Evolutionary conservation across 352 stramenopile species (phyloP).

Genomic region (Phytophthora lateralis): DNA sequence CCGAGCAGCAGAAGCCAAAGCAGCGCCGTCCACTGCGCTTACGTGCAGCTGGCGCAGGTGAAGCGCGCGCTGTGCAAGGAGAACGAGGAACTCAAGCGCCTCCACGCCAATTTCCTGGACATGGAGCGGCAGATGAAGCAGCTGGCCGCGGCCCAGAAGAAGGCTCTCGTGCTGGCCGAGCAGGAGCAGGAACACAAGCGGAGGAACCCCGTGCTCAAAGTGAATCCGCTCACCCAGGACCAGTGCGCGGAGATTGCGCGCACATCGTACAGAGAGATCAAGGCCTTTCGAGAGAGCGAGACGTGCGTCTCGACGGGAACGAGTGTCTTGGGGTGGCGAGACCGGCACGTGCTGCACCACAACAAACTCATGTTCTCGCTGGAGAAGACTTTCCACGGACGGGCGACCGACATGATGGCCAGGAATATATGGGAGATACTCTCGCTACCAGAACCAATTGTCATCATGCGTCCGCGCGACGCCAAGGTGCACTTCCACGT

Average conservation of each 20-base stretch:
- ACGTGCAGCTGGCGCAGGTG: slow-evolving; percentile 58
- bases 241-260: slow-evolving; percentile 57
- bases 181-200: slow-evolving; percentile 54
- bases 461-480: slow-evolving; percentile 56
- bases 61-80: slow-evolving; percentile 55
- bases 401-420: slow-evolving; percentile 44
- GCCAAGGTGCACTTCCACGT: slow-evolving; percentile 67
- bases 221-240: slow-evolving; percentile 45
- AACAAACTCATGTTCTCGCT: slow-evolving; percentile 71
- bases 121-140: slow-evolving; percentile 60
- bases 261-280: slow-evolving; percentile 51
- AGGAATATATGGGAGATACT: slow-evolving; percentile 55
- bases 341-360: slow-evolving; percentile 49
- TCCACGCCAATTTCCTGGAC: slow-evolving; percentile 45
- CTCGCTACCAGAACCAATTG: slow-evolving; percentile 48
- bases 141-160: slow-evolving; percentile 44
- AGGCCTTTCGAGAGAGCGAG: slow-evolving; percentile 56
- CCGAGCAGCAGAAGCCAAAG: background rate
- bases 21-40: slow-evolving; percentile 34
- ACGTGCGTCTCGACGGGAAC: slow-evolving; percentile 56
- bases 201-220: slow-evolving; percentile 43
- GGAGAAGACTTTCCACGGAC: slow-evolving; percentile 61
- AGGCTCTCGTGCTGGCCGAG: slow-evolving; percentile 31
- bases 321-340: slow-evolving; percentile 71
- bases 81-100: slow-evolving; percentile 55